phyloP scores from a whole-genome alignment of 805 yeast species.

The Cyberlindnera suaveolens region DNA sequence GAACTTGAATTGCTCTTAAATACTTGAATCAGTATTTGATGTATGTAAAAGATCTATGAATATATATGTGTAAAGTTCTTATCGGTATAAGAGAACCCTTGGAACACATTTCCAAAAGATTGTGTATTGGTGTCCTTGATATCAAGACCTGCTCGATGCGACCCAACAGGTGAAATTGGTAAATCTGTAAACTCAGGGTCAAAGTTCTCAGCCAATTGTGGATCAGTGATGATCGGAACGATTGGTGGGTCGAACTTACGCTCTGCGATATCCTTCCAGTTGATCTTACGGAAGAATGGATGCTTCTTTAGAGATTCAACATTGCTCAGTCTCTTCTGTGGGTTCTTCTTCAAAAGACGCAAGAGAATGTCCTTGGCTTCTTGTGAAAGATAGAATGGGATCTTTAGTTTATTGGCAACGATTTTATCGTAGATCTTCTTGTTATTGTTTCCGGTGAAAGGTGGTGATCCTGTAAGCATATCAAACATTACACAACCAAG shows the following conservation, averaged over 20 bases:
- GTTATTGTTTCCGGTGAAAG: slow-evolving; percentile 79
- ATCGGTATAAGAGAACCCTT: slow-evolving; percentile 41
- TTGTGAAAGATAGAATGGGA: slow-evolving; percentile 70
- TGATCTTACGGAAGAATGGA: slow-evolving; percentile 68
- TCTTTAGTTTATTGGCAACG: slow-evolving; percentile 53
- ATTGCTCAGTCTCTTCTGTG: slow-evolving; percentile 56
- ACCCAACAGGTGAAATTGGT: slow-evolving; percentile 35
- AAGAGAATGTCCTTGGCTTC: slow-evolving; percentile 75
- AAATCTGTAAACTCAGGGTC: slow-evolving; percentile 72
- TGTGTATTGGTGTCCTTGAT: slow-evolving; percentile 3
- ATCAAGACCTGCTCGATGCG: slow-evolving; percentile 10
- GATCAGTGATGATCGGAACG: slow-evolving; percentile 75
- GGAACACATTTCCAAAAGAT: slow-evolving; percentile 25
- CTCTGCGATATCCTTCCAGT: slow-evolving; percentile 56
- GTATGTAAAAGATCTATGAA: slow-evolving; percentile 3
- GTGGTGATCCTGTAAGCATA: slow-evolving; percentile 80
- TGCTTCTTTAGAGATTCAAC: slow-evolving; percentile 56
- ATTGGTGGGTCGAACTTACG: slow-evolving; percentile 61
- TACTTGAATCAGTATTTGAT: no score
- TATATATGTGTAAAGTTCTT: slow-evolving; percentile 17
- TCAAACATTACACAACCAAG: slow-evolving; percentile 78
- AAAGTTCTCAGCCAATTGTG: slow-evolving; percentile 79
- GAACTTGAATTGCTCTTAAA: no score
- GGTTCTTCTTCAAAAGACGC: slow-evolving; percentile 63
- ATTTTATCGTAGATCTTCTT: slow-evolving; percentile 73